Evolutionary conservation across 164 flowering plant species (phyloP).

Genomic region (Berberis thunbergii): DNA sequence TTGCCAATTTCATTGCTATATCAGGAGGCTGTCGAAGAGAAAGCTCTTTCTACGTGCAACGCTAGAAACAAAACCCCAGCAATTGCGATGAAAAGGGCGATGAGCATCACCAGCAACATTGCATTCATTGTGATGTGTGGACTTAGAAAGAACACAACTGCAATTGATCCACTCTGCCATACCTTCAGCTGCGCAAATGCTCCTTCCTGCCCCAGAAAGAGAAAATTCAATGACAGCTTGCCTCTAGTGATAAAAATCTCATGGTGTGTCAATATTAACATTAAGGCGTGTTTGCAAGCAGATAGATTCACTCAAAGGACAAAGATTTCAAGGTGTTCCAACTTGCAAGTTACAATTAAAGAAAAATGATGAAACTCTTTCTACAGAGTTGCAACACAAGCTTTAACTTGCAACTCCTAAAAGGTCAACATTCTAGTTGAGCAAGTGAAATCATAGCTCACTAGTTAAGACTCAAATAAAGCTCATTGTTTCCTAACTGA

Average conservation of each 20-base stretch:
- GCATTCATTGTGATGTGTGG: conserved; percentile 56
- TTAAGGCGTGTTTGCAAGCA: too few species aligned
- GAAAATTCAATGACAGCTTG: not conserved
- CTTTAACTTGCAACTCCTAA: too few species aligned
- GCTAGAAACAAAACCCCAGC: conserved; percentile 44
- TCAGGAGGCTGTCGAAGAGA: conserved; percentile 23
- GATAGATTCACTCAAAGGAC: too few species aligned
- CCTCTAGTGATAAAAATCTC: not conserved
- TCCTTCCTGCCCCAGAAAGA: conserved; percentile 56
- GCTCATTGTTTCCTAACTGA: too few species aligned
- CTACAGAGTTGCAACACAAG: too few species aligned
- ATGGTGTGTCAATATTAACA: not conserved
- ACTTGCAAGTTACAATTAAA: too few species aligned
- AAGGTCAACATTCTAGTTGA: too few species aligned
- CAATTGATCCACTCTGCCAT: conserved; percentile 77
- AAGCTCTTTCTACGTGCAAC: conserved; percentile 48
- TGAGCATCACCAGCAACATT: conserved; percentile 55
- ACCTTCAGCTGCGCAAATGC: conserved; percentile 93
- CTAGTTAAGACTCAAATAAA: too few species aligned
- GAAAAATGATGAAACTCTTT: too few species aligned
- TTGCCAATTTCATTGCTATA: not conserved
- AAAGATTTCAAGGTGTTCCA: too few species aligned
- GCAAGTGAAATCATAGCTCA: too few species aligned
- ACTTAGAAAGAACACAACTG: conserved; percentile 65
- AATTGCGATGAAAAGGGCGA: conserved; percentile 35